A percentile compares a stretch with the other conserved stretches of the same genome.
Evolutionary conservation across 2,329 filamentous ascomycete genomes (phyloP).

Genomic region (Paecilomyces dactylethromorphus): DNA sequence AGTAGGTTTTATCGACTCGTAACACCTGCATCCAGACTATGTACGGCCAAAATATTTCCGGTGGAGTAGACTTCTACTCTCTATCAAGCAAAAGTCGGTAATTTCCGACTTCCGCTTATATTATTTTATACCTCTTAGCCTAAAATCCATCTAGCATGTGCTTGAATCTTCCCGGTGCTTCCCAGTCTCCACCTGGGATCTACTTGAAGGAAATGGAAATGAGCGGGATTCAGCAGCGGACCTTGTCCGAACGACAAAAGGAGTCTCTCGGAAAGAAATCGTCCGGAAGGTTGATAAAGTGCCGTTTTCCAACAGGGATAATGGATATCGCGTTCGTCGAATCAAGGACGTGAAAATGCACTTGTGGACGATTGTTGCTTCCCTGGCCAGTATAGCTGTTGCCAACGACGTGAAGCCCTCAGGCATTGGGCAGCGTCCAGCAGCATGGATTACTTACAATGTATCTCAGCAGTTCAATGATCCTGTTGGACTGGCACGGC

Average conservation of each 20-base stretch:
- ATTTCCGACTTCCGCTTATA: background rate
- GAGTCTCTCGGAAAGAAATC: background rate
- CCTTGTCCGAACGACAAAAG: background rate
- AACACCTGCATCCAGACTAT: background rate
- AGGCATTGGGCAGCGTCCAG: background rate
- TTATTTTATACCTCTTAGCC: background rate
- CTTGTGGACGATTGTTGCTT: background rate
- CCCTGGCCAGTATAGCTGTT: background rate
- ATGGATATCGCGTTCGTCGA: background rate
- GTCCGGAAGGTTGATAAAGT: background rate
- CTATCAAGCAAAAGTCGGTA: background rate
- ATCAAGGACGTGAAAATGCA: background rate
- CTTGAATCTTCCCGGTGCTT: background rate
- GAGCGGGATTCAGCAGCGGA: background rate
- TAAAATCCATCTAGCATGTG: background rate
- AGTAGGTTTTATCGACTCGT: background rate
- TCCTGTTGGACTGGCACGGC: background rate
- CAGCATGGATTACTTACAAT: background rate
- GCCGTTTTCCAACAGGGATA: background rate
- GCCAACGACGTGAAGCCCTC: background rate
- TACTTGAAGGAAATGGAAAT: background rate
- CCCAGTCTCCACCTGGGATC: background rate
- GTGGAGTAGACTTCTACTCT: background rate
- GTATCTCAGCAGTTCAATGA: background rate
- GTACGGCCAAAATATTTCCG: background rate